A percentile compares a stretch with the other conserved stretches of the same genome.
Conservation (phyloP, 352 stramenopile genomes). For the Pythium scleroteichum region DNA sequence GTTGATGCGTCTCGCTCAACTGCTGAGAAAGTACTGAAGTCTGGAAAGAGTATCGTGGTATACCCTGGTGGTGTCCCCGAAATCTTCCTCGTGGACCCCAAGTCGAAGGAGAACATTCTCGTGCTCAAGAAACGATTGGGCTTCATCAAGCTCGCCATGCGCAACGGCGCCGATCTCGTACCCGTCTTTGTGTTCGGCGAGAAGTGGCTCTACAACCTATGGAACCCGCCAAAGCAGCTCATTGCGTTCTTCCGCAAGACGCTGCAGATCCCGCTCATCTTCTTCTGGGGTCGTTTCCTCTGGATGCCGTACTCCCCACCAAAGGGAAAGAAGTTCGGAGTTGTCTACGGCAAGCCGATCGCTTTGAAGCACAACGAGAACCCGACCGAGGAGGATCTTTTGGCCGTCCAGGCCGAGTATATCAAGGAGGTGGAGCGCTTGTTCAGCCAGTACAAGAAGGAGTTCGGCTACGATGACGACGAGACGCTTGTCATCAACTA, state of each 20-base stretch:
- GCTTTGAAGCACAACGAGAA: slow-evolving; percentile 46
- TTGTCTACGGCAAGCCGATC: slow-evolving; percentile 79
- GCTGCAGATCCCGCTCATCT: slow-evolving; percentile 73
- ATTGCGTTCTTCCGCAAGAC: slow-evolving; percentile 67
- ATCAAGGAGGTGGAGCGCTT: slow-evolving; percentile 60
- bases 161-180: slow-evolving; percentile 72
- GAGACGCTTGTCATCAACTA: slow-evolving; percentile 73
- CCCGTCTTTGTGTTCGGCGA: slow-evolving; percentile 79
- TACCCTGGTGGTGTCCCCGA: slow-evolving; percentile 76
- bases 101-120: slow-evolving; percentile 70
- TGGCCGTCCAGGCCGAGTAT: slow-evolving; percentile 54
- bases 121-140: slow-evolving; percentile 80
- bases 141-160: slow-evolving; percentile 82
- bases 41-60: slow-evolving; percentile 64
- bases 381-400: slow-evolving; percentile 65
- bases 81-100: slow-evolving; percentile 76
- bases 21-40: slow-evolving; percentile 71
- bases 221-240: slow-evolving; percentile 60
- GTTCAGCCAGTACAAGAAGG: slow-evolving; percentile 71
- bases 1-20: slow-evolving; percentile 77
- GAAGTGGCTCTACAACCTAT: slow-evolving; percentile 83
- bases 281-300: slow-evolving; percentile 82
- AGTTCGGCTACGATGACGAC: slow-evolving; percentile 72
- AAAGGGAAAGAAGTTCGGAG: slow-evolving; percentile 63
- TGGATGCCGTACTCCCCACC: slow-evolving; percentile 70